Conservation (phyloP, 768 basidiomycete genomes). For the Kwoniella sp. region DNA sequence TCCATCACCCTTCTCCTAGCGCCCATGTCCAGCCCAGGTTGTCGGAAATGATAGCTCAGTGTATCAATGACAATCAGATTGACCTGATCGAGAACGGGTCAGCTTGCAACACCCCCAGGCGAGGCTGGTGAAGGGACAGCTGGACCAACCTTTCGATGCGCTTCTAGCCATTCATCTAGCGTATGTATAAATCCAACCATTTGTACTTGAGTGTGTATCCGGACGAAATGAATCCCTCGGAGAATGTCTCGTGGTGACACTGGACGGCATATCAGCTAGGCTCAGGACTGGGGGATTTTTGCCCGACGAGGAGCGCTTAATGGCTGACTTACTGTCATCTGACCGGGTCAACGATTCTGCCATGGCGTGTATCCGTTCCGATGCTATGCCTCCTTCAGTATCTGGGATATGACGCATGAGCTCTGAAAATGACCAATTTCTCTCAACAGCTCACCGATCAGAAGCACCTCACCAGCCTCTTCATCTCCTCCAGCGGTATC, state of each 20-base stretch:
- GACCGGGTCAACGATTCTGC: constrained; percentile 27
- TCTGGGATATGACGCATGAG: constrained; percentile 23
- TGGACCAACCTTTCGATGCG: constrained; percentile 38
- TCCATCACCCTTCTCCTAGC: constrained; percentile 42
- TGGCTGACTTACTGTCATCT: neutral
- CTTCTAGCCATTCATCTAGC: constrained; percentile 48
- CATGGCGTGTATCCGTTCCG: constrained; percentile 31
- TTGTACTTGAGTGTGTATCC: constrained; percentile 48
- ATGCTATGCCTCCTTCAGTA: constrained; percentile 48
- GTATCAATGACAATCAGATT: constrained; percentile 53
- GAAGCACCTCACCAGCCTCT: constrained; percentile 42
- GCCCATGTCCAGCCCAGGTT: constrained; percentile 40
- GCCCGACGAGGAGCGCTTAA: neutral
- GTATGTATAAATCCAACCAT: constrained; percentile 52
- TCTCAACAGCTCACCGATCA: constrained; percentile 40
- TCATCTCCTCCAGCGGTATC: constrained; percentile 2
- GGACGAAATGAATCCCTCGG: constrained; percentile 45
- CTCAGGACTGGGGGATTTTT: neutral
- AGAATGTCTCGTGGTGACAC: constrained; percentile 32
- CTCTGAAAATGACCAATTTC: neutral
- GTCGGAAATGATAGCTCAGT: constrained; percentile 52
- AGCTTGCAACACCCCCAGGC: neutral
- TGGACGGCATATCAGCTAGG: neutral
- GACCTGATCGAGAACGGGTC: constrained; percentile 26
- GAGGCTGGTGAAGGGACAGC: neutral